phyloP scores from a whole-genome alignment of 1,139 yeast genomes.

The Candida buenavistaensis region DNA sequence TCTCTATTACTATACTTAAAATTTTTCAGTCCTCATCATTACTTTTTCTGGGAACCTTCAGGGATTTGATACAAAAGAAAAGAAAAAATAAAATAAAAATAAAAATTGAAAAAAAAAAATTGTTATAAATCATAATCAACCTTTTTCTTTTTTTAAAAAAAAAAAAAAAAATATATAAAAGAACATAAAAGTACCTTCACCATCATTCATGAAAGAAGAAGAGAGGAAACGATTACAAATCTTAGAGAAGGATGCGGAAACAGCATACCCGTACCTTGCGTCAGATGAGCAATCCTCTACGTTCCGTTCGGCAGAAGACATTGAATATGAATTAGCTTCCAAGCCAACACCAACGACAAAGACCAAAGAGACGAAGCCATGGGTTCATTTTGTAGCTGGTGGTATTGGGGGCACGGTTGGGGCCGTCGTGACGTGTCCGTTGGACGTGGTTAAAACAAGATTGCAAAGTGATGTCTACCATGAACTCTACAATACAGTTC shows the following conservation, averaged over 20 bases:
- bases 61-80: too few species aligned
- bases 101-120: too few species aligned
- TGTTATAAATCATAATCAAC: too few species aligned
- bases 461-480: conserved; percentile 82
- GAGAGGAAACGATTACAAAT: conserved; percentile 19
- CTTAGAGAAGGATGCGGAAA: conserved; percentile 55
- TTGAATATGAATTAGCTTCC: conserved; percentile 17
- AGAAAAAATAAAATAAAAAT: too few species aligned
- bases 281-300: conserved; percentile 68
- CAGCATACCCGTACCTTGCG: conserved; percentile 61
- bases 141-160: too few species aligned
- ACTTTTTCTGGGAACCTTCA: too few species aligned
- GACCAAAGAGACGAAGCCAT: conserved; percentile 54
- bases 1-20: too few species aligned
- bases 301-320: conserved; percentile 32
- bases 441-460: conserved; percentile 95
- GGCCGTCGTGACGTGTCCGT: conserved; percentile 88
- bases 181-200: too few species aligned
- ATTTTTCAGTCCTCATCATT: too few species aligned
- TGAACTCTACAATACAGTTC: conserved; percentile 38
- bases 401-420: conserved; percentile 99
- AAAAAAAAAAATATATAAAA: too few species aligned
- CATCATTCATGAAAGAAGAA: conserved; percentile 5
- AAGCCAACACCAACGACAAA: conserved; percentile 7
- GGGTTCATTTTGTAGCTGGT: conserved; percentile 99